Conservation (phyloP, 2,329 filamentous ascomycete genomes). For the Aspergillus novofumigatus region DNA sequence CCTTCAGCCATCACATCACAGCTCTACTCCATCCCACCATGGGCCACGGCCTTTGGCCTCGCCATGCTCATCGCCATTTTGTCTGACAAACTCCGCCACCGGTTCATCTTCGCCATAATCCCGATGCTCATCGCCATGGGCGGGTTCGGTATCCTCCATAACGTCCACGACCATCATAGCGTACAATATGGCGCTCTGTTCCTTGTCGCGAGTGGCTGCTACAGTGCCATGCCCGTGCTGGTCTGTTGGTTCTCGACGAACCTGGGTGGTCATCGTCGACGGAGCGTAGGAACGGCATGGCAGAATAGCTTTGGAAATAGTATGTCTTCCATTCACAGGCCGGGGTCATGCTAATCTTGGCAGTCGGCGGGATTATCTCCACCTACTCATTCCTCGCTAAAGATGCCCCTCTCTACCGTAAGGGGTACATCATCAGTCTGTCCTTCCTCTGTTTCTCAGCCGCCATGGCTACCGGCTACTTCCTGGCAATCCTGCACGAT, state of each 20-base stretch:
- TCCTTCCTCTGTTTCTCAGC: slow-evolving; percentile 12
- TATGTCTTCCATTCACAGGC: background rate
- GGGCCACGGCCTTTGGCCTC: slow-evolving; percentile 71
- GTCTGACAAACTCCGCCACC: slow-evolving; percentile 70
- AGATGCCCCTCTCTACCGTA: slow-evolving; percentile 14
- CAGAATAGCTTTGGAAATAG: slow-evolving; percentile 64
- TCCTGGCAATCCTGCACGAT: slow-evolving; percentile 5
- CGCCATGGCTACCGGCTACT: slow-evolving; percentile 6
- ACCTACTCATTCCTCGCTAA: slow-evolving; percentile 15
- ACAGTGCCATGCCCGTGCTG: slow-evolving; percentile 80
- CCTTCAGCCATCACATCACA: slow-evolving; percentile 45
- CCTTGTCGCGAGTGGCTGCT: slow-evolving; percentile 72
- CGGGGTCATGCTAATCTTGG: background rate
- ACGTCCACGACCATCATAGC: slow-evolving; percentile 61
- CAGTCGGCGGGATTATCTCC: slow-evolving; percentile 15
- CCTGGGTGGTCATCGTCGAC: slow-evolving; percentile 65
- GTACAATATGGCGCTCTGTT: slow-evolving; percentile 77
- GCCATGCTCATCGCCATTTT: slow-evolving; percentile 68
- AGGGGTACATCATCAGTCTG: slow-evolving; percentile 14
- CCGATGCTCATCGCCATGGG: slow-evolving; percentile 65
- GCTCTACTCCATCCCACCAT: slow-evolving; percentile 51
- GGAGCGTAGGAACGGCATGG: slow-evolving; percentile 68
- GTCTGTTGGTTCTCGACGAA: slow-evolving; percentile 83
- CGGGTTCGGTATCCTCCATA: slow-evolving; percentile 71
- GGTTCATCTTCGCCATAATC: slow-evolving; percentile 67